Evolutionary conservation across 2,329 filamentous ascomycete species (phyloP).

Genomic region (Didymella pinodella): DNA sequence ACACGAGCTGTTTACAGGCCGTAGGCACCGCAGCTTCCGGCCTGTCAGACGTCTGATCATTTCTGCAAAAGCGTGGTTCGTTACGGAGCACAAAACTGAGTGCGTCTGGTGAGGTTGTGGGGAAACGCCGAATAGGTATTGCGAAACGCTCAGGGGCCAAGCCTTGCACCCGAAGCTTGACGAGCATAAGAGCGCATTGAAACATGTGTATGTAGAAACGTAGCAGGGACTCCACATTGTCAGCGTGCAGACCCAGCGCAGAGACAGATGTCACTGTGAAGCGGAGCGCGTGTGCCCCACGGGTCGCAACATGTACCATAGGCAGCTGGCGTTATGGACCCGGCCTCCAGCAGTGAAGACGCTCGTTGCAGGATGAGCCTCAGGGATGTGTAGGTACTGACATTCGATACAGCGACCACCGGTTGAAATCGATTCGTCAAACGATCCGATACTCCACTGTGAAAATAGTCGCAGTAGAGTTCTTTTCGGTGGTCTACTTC

Average conservation of each 20-base stretch:
- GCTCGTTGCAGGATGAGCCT: slow-evolving; percentile 10
- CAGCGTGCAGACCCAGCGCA: slow-evolving; percentile 11
- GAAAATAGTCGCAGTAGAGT: not conserved
- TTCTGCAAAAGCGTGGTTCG: not conserved
- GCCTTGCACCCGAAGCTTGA: slow-evolving; percentile 16
- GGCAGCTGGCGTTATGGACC: not conserved
- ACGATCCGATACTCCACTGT: not conserved
- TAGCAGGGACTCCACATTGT: slow-evolving; percentile 3
- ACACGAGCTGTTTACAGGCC: slow-evolving; percentile 11
- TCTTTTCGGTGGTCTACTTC: not conserved
- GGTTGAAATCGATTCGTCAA: not conserved
- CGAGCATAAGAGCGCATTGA: slow-evolving; percentile 5
- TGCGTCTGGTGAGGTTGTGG: slow-evolving; percentile 13
- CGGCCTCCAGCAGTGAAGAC: slow-evolving; percentile 2
- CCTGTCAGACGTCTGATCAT: slow-evolving; percentile 9
- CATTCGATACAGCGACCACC: not conserved
- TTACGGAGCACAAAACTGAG: slow-evolving; percentile 19
- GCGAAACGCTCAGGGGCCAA: slow-evolving; percentile 18
- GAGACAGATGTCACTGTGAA: slow-evolving; percentile 5
- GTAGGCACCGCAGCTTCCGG: slow-evolving; percentile 10
- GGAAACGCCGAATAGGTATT: slow-evolving; percentile 15
- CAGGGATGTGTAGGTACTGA: slow-evolving; percentile 1
- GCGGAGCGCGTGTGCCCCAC: slow-evolving; percentile 1
- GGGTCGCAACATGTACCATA: slow-evolving; percentile 1
- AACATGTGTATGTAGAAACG: slow-evolving; percentile 1